Evolutionary conservation across 164 flowering plant genomes (phyloP).

Genomic region (Saururus chinensis): DNA sequence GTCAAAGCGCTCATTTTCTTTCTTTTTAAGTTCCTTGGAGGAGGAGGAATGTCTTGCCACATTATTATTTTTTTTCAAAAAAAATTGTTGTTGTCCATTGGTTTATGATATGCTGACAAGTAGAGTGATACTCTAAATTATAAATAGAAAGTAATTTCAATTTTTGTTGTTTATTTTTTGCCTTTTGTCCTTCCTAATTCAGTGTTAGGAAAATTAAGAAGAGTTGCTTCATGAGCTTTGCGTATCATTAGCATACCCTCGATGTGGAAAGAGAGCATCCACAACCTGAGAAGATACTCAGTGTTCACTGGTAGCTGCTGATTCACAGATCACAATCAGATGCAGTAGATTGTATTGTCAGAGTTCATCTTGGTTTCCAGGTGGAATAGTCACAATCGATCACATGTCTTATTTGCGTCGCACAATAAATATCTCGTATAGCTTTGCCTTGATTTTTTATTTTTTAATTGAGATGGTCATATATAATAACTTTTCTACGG

Average conservation of each 20-base stretch:
- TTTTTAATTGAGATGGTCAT: no score
- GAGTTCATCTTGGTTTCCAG: background rate
- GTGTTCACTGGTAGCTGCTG: background rate
- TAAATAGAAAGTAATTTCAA: background rate
- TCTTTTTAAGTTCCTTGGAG: background rate
- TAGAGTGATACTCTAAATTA: no score
- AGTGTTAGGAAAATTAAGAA: no score
- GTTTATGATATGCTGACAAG: no score
- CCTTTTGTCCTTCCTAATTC: conserved; percentile 11
- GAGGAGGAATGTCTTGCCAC: background rate
- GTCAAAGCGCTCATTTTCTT: background rate
- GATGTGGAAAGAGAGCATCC: background rate
- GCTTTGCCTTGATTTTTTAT: background rate
- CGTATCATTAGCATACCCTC: no score
- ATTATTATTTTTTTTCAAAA: background rate
- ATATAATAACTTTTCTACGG: no score
- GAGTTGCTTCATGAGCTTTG: no score
- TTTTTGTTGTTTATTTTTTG: background rate
- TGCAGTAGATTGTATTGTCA: background rate
- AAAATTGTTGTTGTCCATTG: no score
- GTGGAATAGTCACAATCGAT: background rate
- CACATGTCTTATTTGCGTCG: background rate
- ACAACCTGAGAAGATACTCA: background rate
- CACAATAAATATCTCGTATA: background rate
- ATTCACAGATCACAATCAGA: background rate